phyloP scores from a whole-genome alignment of 768 basidiomycete species.

The Pulveroboletus sp. region DNA sequence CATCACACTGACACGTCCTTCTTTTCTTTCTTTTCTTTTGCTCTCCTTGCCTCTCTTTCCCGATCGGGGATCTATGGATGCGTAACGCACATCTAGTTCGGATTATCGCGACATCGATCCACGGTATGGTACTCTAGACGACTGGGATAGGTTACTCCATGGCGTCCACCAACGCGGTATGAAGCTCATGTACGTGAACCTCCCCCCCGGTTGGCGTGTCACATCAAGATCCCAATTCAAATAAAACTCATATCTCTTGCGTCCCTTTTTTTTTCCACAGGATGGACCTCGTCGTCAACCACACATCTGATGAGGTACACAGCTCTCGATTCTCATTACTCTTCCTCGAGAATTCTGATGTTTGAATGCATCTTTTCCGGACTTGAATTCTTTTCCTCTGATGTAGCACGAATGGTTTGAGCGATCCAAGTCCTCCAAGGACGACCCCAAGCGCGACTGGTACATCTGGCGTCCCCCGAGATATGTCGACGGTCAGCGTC shows the following conservation, averaged over 20 bases:
- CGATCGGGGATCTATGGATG: conserved; percentile 2
- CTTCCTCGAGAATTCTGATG: neutral
- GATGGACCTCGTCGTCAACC: conserved; percentile 77
- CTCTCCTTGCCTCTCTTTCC: neutral
- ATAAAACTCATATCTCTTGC: neutral
- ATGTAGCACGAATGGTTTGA: conserved; percentile 67
- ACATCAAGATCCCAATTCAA: conserved; percentile 9
- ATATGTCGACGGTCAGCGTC: conserved; percentile 47
- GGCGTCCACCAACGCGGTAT: conserved; percentile 59
- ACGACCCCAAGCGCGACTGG: conserved; percentile 65
- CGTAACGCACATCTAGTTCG: conserved; percentile 36
- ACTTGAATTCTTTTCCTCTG: neutral
- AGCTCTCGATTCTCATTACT: neutral
- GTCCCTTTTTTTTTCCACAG: conserved; percentile 29
- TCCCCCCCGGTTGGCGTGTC: conserved; percentile 1
- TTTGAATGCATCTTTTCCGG: too few relatives aligned
- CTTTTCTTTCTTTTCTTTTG: neutral
- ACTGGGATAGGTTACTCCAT: conserved; percentile 52
- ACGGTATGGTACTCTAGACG: conserved; percentile 57
- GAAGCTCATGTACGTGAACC: conserved; percentile 55
- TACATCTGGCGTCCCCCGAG: conserved; percentile 68
- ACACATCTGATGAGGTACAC: conserved; percentile 59
- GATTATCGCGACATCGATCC: conserved; percentile 63
- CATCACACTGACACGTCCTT: neutral
- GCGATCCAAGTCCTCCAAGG: conserved; percentile 46